Conservation (phyloP, 495 filamentous ascomycete species). For the Poronia punctata region DNA sequence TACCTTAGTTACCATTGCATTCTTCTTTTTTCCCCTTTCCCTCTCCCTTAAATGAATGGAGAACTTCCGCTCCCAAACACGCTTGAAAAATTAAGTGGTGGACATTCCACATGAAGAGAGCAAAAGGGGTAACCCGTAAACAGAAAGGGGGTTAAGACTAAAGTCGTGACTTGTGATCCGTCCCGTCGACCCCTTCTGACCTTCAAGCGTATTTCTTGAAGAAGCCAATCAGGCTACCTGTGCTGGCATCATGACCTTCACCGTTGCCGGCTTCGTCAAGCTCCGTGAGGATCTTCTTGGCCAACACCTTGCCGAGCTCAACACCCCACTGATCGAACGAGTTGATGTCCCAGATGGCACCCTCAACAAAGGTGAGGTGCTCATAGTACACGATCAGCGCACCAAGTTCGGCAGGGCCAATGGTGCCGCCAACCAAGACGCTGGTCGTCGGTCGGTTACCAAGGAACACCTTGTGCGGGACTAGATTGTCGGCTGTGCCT, state of each 20-base stretch:
- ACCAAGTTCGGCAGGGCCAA: constrained; percentile 88
- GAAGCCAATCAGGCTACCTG: constrained; percentile 76
- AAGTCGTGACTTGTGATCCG: constrained; percentile 12
- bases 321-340: constrained; percentile 99
- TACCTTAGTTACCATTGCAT: too few relatives aligned
- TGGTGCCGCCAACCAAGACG: constrained; percentile 80
- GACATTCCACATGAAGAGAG: too few relatives aligned
- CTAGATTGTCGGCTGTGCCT: constrained; percentile 72
- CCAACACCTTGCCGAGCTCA: constrained; percentile 91
- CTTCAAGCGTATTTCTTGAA: constrained; percentile 57
- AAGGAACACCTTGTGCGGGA: constrained; percentile 98
- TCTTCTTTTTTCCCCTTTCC: too few relatives aligned
- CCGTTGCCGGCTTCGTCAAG: constrained; percentile 67
- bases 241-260: constrained; percentile 72
- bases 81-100: too few relatives aligned
- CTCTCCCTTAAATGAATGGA: too few relatives aligned
- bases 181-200: constrained; percentile 12
- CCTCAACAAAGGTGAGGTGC: constrained; percentile 96
- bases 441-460: constrained; percentile 95
- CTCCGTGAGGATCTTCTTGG: constrained; percentile 80
- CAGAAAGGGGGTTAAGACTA: too few relatives aligned
- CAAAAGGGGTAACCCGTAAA: background rate
- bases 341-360: constrained; percentile 98
- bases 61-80: too few relatives aligned
- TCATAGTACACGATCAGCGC: constrained; percentile 98